A percentile compares a stretch with the other conserved stretches of the same genome.
These are phyloP conservation scores for Paramarasmius palmivorus DNA, from an alignment of 1,284 basidiomycete genomes.

Conservation along the genomic window DNA sequence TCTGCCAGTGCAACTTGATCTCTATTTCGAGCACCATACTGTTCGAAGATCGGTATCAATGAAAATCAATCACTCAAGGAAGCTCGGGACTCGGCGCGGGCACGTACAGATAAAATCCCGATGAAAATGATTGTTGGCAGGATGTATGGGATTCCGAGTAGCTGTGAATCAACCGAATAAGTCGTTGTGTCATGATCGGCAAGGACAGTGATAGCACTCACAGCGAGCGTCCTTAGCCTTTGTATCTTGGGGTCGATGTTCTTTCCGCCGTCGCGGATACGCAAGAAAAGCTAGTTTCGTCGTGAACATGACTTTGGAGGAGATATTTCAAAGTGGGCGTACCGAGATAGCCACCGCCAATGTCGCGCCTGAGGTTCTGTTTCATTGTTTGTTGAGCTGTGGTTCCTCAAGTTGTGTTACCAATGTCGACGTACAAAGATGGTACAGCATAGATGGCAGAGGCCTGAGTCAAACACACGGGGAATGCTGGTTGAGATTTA, in stretches of 20 bases:
- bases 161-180: neutral
- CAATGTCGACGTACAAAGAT: constrained; percentile 9
- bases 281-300: neutral
- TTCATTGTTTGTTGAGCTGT: neutral
- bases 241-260: neutral
- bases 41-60: neutral
- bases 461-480: constrained; percentile 16
- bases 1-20: constrained; percentile 3
- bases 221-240: neutral
- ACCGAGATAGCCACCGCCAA: constrained; percentile 16
- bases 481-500: constrained; percentile 10
- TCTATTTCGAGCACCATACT: constrained; percentile 10
- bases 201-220: neutral
- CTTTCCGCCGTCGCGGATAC: neutral
- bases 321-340: neutral
- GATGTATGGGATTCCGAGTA: constrained; percentile 12
- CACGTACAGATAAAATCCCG: constrained; percentile 8
- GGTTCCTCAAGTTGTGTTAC: neutral
- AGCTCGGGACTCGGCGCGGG: too few species aligned
- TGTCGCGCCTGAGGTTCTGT: constrained; percentile 16
- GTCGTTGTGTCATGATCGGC: neutral
- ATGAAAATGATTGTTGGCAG: constrained; percentile 11
- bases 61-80: neutral
- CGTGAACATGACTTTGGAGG: neutral
- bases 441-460: constrained; percentile 11